A percentile compares a stretch with the other conserved stretches of the same genome.
phyloP scores from a whole-genome alignment of 2,329 filamentous ascomycete species.

The Aspergillus aculeatinus region DNA sequence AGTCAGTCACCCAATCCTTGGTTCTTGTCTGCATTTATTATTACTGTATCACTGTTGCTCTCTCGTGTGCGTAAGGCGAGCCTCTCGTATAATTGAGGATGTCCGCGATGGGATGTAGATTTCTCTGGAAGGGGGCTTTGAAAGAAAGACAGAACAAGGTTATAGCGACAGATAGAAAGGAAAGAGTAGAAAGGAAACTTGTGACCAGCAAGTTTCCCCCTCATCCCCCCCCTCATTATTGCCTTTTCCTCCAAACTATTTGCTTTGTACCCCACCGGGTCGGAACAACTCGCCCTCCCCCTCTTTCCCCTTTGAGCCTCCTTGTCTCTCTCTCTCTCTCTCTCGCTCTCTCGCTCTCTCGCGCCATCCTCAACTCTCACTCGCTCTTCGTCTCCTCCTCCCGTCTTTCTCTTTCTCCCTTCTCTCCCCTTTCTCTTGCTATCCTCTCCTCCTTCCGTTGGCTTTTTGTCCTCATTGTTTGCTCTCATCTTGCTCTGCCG shows the following conservation, averaged over 20 bases:
- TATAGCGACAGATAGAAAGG: background rate
- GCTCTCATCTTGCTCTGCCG: constrained; percentile 1
- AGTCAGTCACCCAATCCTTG: background rate
- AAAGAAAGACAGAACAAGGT: background rate
- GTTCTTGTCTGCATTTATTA: background rate
- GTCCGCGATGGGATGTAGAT: background rate
- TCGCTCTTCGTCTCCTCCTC: constrained; percentile 3
- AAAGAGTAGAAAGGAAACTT: no score
- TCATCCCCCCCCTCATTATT: background rate
- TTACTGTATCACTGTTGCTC: background rate
- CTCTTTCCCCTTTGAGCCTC: constrained; percentile 10
- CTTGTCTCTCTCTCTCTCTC: constrained; percentile 8
- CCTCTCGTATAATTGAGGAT: background rate
- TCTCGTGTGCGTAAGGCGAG: background rate
- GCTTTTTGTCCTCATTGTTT: background rate
- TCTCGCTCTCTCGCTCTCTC: background rate
- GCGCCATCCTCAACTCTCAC: no score
- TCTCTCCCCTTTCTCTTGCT: constrained; percentile 1
- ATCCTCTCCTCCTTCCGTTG: background rate
- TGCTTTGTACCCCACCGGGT: constrained; percentile 5
- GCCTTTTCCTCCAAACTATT: background rate
- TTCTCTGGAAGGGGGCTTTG: no score
- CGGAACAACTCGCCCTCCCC: constrained; percentile 14
- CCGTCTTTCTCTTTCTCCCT: background rate
- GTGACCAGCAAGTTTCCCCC: no score